Conservation (phyloP, 305 asterid genomes). For the Fraxinus albicans region DNA sequence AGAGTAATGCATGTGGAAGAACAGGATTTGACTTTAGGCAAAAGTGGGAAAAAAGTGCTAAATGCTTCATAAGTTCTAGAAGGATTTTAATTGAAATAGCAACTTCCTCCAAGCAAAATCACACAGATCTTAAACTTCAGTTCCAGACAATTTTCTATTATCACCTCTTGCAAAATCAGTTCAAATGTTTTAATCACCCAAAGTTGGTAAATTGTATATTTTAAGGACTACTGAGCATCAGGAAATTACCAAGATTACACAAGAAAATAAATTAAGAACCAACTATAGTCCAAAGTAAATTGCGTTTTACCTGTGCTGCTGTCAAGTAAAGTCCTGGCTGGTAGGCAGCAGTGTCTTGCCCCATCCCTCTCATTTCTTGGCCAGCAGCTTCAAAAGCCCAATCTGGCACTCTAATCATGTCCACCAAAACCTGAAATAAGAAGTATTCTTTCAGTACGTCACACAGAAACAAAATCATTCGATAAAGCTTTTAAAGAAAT, state of each 20-base stretch:
- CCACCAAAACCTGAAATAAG: slow-evolving; percentile 68
- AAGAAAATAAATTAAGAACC: not conserved
- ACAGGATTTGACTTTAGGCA: not conserved
- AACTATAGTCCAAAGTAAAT: not conserved
- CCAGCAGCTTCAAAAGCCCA: slow-evolving; percentile 99
- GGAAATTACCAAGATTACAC: not conserved
- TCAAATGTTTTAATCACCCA: not conserved
- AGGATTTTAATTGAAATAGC: slow-evolving; percentile 9
- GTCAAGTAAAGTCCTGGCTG: slow-evolving; percentile 93
- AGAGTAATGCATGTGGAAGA: not conserved
- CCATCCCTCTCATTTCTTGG: slow-evolving; percentile 94
- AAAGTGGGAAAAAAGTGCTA: not conserved
- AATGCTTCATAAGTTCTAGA: not conserved
- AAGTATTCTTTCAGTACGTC: slow-evolving; percentile 19
- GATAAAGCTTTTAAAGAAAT: not conserved
- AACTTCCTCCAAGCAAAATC: not conserved
- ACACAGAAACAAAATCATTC: not conserved
- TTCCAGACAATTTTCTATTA: not conserved
- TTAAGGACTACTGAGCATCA: not conserved
- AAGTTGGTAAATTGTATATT: not conserved
- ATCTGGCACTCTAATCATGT: slow-evolving; percentile 94
- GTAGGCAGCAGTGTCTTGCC: slow-evolving; percentile 80
- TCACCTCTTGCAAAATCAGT: not conserved
- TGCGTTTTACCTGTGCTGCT: slow-evolving; percentile 69
- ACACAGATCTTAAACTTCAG: not conserved